phyloP scores from a whole-genome alignment of 2,329 filamentous ascomycete genomes.

The Neopestalotiopsis sp. region DNA sequence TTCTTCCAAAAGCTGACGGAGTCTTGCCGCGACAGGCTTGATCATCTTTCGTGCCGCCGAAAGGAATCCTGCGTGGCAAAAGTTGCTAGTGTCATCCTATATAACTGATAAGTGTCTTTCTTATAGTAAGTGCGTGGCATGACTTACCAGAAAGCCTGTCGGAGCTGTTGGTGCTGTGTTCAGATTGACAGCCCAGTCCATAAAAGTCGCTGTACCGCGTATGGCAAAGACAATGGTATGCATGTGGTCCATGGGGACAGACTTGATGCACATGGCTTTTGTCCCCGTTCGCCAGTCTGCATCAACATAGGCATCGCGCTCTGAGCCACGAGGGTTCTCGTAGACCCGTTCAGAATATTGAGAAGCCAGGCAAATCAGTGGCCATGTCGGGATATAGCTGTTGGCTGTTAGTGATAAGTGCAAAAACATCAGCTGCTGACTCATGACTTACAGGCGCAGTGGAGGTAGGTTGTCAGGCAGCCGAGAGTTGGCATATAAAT shows the following conservation, averaged over 20 bases:
- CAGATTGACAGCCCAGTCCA: slow-evolving; percentile 88
- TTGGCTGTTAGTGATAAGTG: neutral
- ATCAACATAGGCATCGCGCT: slow-evolving; percentile 71
- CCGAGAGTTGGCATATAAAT: slow-evolving; percentile 78
- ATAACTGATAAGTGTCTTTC: neutral
- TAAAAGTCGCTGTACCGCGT: slow-evolving; percentile 77
- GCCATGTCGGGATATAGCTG: slow-evolving; percentile 76
- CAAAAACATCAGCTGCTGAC: neutral
- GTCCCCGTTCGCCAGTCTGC: slow-evolving; percentile 76
- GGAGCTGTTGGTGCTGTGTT: slow-evolving; percentile 71
- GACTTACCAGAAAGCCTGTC: slow-evolving; percentile 64
- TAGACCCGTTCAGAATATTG: slow-evolving; percentile 80
- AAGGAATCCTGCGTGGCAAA: slow-evolving; percentile 82
- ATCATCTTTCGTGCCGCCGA: slow-evolving; percentile 78
- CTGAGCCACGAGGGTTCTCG: slow-evolving; percentile 62
- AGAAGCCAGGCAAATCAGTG: slow-evolving; percentile 78
- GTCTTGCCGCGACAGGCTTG: slow-evolving; percentile 70
- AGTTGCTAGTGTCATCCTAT: slow-evolving; percentile 72
- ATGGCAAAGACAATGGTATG: slow-evolving; percentile 85
- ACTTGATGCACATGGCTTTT: slow-evolving; percentile 86
- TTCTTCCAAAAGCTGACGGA: slow-evolving; percentile 73
- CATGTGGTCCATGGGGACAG: slow-evolving; percentile 76
- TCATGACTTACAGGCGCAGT: slow-evolving; percentile 64
- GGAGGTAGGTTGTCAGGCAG: slow-evolving; percentile 71
- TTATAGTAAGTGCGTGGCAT: neutral